These are phyloP conservation scores for Mollisiaceae sp. DNA, from an alignment of 2,329 filamentous ascomycete genomes.

Conservation along the genomic window DNA sequence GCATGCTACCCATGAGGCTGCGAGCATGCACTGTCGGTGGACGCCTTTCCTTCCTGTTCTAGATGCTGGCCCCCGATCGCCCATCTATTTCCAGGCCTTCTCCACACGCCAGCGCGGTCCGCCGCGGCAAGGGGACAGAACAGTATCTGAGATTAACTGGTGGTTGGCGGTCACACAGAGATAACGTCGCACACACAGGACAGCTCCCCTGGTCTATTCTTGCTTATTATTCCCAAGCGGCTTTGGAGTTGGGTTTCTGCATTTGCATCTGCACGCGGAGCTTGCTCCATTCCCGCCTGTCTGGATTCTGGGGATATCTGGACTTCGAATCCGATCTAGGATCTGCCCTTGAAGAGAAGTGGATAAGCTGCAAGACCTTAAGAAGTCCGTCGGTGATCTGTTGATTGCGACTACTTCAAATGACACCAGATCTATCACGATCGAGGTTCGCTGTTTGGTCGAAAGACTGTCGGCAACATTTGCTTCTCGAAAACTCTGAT, in stretches of 20 bases:
- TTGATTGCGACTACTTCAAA: not conserved
- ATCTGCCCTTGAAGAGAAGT: not conserved
- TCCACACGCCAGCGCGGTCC: not conserved
- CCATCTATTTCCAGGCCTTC: not conserved
- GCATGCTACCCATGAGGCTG: not conserved
- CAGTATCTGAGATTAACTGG: not conserved
- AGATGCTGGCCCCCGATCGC: not conserved
- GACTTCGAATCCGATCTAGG: not conserved
- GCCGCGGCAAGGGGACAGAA: not conserved
- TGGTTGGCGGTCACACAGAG: not conserved
- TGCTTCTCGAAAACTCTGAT: not conserved
- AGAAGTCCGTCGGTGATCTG: not conserved
- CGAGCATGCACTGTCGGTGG: not conserved
- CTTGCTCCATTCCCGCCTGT: not conserved
- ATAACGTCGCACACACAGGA: not conserved
- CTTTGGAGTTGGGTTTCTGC: not conserved
- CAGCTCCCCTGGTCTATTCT: not conserved
- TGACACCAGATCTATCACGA: not conserved
- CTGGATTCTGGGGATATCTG: conserved; percentile 1
- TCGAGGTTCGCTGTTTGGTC: not conserved
- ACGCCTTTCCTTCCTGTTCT: not conserved
- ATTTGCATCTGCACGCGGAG: not conserved
- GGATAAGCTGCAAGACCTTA: not conserved
- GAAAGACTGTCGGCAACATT: not conserved
- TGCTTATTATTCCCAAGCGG: not conserved